Conservation (phyloP, 2,329 filamentous ascomycete genomes). For the Botryotinia convoluta region DNA sequence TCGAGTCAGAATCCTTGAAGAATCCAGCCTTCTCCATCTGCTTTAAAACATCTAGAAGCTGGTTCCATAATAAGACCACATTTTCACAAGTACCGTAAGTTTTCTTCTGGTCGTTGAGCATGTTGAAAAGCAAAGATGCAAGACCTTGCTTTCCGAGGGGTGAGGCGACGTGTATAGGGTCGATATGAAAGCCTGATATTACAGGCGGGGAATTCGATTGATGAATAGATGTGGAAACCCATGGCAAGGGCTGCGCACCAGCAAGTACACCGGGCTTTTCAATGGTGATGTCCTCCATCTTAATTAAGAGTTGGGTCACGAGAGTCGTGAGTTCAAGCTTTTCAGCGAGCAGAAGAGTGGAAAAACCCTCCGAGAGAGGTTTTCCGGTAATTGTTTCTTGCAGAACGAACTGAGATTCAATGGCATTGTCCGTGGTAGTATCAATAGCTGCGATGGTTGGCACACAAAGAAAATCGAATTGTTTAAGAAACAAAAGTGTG, state of each 20-base stretch:
- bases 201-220: background rate
- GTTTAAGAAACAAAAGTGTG: conserved; percentile 5
- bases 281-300: conserved; percentile 20
- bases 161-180: background rate
- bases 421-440: conserved; percentile 23
- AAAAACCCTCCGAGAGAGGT: conserved; percentile 7
- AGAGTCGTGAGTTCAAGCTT: conserved; percentile 23
- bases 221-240: background rate
- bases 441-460: conserved; percentile 23
- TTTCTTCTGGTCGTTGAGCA: background rate
- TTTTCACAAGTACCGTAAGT: rapidly evolving
- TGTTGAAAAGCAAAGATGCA: background rate
- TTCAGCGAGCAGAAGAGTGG: conserved; percentile 19
- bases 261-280: conserved; percentile 17
- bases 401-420: conserved; percentile 24
- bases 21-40: conserved; percentile 24
- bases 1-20: conserved; percentile 4
- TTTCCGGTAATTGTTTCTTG: conserved; percentile 23
- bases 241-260: background rate
- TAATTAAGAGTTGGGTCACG: conserved; percentile 19
- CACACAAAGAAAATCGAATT: conserved; percentile 15
- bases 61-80: rapidly evolving
- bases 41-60: conserved; percentile 4
- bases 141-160: background rate
- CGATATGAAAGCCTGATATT: background rate